Percentiles rank a stretch among this genome's conserved stretches.
Conservation (phyloP, 495 filamentous ascomycete species). For the Aspergillus sclerotiicarbonarius region DNA sequence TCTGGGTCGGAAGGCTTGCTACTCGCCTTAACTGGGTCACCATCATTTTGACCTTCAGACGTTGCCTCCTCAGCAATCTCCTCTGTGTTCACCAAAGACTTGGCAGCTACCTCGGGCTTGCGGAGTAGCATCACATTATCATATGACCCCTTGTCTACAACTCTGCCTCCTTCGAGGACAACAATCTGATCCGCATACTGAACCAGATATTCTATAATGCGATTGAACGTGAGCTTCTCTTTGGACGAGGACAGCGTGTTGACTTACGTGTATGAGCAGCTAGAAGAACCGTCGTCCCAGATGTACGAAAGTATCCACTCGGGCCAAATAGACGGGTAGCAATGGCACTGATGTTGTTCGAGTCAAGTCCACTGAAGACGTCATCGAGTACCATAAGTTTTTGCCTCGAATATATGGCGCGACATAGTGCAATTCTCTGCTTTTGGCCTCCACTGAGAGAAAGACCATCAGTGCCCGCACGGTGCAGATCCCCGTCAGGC, state of each 20-base stretch:
- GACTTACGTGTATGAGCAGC: background rate
- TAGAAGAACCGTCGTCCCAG: background rate
- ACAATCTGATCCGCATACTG: background rate
- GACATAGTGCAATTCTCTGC: background rate
- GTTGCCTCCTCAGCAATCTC: background rate
- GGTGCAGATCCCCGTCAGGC: slow-evolving; percentile 65
- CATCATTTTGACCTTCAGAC: background rate
- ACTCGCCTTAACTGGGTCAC: too few species aligned
- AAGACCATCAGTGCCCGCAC: slow-evolving; percentile 80
- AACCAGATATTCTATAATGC: background rate
- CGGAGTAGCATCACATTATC: too few species aligned
- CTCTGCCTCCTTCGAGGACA: background rate
- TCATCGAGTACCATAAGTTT: background rate
- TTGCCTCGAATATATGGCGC: background rate
- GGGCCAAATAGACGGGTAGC: background rate
- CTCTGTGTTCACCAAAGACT: too few species aligned
- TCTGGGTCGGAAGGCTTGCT: background rate
- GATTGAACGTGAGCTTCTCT: background rate
- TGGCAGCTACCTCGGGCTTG: too few species aligned
- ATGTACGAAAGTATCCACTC: background rate
- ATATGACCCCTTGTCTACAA: background rate
- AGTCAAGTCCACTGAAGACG: background rate
- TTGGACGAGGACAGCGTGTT: background rate
- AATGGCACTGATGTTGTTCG: background rate
- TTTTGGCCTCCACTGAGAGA: slow-evolving; percentile 54